phyloP scores from a whole-genome alignment of 768 basidiomycete genomes.

The Coprinellus micaceus region DNA sequence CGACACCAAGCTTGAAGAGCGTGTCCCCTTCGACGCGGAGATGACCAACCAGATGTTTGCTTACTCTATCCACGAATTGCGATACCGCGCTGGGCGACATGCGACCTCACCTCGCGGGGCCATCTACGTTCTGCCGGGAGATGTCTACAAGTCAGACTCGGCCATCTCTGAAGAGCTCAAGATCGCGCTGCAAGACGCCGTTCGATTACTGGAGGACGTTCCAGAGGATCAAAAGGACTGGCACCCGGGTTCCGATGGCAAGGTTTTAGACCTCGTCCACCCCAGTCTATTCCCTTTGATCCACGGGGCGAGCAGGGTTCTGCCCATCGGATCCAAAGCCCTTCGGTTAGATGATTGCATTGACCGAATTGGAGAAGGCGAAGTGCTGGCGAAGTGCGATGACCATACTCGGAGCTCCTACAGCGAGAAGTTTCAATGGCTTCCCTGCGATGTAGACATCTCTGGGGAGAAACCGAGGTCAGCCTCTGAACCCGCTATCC shows the following conservation, averaged over 20 bases:
- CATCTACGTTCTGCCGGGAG: slow-evolving; percentile 12
- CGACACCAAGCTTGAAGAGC: too few species aligned
- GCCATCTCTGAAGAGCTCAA: slow-evolving; percentile 21
- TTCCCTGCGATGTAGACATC: slow-evolving; percentile 18
- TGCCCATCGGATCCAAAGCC: slow-evolving; percentile 3
- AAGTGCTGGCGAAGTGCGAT: not conserved
- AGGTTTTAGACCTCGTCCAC: slow-evolving; percentile 43
- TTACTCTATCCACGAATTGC: slow-evolving; percentile 17
- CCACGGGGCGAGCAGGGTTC: slow-evolving; percentile 26
- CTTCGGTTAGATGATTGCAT: slow-evolving; percentile 13
- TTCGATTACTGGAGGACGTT: slow-evolving; percentile 30
- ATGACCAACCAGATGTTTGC: slow-evolving; percentile 17
- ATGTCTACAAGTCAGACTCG: slow-evolving; percentile 24
- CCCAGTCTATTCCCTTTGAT: slow-evolving; percentile 38
- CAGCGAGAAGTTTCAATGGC: slow-evolving; percentile 20
- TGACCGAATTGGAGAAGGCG: slow-evolving; percentile 8
- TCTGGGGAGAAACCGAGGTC: slow-evolving; percentile 10
- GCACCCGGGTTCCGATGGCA: slow-evolving; percentile 39
- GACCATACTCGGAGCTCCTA: slow-evolving; percentile 2
- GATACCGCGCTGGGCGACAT: slow-evolving; percentile 14
- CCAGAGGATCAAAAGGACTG: slow-evolving; percentile 36
- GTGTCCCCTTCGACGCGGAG: slow-evolving; percentile 4
- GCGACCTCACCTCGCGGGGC: slow-evolving; percentile 6
- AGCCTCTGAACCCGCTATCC: not conserved
- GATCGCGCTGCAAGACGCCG: slow-evolving; percentile 17